Percentiles rank a stretch among this genome's conserved stretches.
Conservation (phyloP, 495 filamentous ascomycete genomes). For the Lasiosphaeria hispida region DNA sequence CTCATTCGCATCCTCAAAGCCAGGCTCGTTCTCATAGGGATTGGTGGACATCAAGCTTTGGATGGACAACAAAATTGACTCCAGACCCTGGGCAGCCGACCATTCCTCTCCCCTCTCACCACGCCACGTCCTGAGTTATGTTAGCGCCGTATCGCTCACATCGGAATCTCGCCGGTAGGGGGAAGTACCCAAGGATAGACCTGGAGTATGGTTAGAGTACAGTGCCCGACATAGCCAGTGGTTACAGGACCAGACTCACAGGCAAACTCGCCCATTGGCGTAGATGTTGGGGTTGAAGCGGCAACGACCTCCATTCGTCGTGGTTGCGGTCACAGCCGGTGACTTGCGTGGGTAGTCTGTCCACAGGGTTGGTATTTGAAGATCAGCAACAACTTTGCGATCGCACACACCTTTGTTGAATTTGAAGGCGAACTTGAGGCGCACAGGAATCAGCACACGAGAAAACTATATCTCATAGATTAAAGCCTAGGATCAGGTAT, state of each 20-base stretch:
- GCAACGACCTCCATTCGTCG: conserved; percentile 81
- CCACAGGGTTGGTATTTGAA: neutral
- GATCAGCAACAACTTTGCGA: neutral
- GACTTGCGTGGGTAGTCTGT: conserved; percentile 85
- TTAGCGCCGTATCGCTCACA: conserved; percentile 24
- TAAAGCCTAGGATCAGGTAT: neutral
- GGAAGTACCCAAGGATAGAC: conserved; percentile 81
- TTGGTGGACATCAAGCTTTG: conserved; percentile 93
- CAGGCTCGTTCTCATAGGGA: conserved; percentile 95
- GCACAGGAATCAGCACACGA: conserved; percentile 22
- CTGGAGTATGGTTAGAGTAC: conserved; percentile 43
- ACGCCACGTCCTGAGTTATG: conserved; percentile 76
- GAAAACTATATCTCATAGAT: neutral
- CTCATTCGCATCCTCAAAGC: conserved; percentile 74
- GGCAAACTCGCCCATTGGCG: conserved; percentile 82
- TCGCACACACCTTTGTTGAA: conserved; percentile 59
- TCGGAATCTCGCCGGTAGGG: neutral
- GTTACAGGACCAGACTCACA: conserved; percentile 52
- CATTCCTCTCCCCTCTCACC: conserved; percentile 88
- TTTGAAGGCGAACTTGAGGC: conserved; percentile 59
- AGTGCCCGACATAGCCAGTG: neutral
- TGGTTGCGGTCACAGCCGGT: conserved; percentile 69
- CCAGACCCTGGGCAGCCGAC: conserved; percentile 92
- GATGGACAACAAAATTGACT: conserved; percentile 92
- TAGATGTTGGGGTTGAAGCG: conserved; percentile 99